Evolutionary conservation across 2,329 filamentous ascomycete genomes (phyloP), one percentile per base, ranked within the genome.

Genomic region (Verticillium klebahnii): DNA sequence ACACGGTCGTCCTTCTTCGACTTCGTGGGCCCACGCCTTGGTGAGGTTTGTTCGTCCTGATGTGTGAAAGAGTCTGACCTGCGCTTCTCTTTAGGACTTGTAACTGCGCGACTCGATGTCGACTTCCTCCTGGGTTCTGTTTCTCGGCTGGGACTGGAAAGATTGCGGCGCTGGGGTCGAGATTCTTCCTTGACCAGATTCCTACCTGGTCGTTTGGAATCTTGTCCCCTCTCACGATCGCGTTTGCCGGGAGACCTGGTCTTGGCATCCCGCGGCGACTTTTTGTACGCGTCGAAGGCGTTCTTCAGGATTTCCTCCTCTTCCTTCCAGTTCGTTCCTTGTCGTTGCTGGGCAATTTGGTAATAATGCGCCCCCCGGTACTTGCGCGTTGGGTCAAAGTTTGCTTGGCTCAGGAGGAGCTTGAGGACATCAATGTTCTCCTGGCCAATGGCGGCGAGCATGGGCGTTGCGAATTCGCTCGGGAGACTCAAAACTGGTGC

Each of bases 371-470:
- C 86, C 25, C 91, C 91, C 67, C 88, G 88, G 67, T 88, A 89
- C 31, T 88, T 84, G 62, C 89, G 87, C 1, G 91, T 92, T 0
- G 95, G 93, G 69, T 99, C 89, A 72, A 98, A 97, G 17, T 78
- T 78, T 57, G 85, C 84, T 69, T 95, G 91, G 63, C 88, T 87
- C 7, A 97, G 79, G 8, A 97, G 82, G 12, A 97, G 79, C 62
- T 90, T 85, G 55, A 99, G 87, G 62, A 97, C 92, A 67, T 92
- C 90, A 58, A 95, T 84, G 69, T 97, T 95, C 65, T 88, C 86
- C 67, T 94, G 90, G 17, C 95, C 94, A 66, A 99, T 97, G 1
- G 95, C 93, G 62, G 93, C 93, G 40, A 97, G 84, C 81, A 99
- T 96, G 1, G 95, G 95, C 1, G 94, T 98, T 59, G 93, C 90